Conservation (phyloP, 352 stramenopile species). For the Pythium sukuiense region DNA sequence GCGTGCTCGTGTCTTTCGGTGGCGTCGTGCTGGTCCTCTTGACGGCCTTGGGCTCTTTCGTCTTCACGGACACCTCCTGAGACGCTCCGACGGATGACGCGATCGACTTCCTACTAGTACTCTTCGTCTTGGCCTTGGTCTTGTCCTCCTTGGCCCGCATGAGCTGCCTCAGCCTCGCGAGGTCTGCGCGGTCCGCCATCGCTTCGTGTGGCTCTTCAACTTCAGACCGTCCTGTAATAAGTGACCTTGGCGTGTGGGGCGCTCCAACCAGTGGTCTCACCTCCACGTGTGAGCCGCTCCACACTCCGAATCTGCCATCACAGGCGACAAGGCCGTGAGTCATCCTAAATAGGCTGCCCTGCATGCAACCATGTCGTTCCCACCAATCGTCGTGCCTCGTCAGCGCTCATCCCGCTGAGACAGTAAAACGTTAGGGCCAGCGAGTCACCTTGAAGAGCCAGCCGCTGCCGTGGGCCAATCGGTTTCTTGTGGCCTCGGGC, state of each 20-base stretch:
- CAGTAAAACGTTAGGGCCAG: background rate
- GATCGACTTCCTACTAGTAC: background rate
- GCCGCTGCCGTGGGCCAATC: background rate
- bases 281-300: background rate
- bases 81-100: background rate
- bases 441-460: constrained; percentile 8
- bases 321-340: background rate
- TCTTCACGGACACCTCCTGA: constrained; percentile 3
- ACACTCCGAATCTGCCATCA: background rate
- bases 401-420: background rate
- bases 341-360: background rate
- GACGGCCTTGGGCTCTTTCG: background rate
- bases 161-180: constrained; percentile 26
- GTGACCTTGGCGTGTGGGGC: background rate
- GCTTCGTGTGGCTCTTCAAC: constrained; percentile 6
- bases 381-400: background rate
- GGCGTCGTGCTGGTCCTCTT: background rate
- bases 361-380: background rate
- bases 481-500: background rate
- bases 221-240: background rate
- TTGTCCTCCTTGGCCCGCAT: constrained; percentile 18
- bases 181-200: constrained; percentile 13
- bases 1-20: background rate
- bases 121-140: background rate
- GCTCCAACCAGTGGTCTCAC: constrained; percentile 2